Percentiles rank a stretch among this genome's conserved stretches.
phyloP scores from a whole-genome alignment of 2,329 filamentous ascomycete species.

The Stenocarpella maydis region DNA sequence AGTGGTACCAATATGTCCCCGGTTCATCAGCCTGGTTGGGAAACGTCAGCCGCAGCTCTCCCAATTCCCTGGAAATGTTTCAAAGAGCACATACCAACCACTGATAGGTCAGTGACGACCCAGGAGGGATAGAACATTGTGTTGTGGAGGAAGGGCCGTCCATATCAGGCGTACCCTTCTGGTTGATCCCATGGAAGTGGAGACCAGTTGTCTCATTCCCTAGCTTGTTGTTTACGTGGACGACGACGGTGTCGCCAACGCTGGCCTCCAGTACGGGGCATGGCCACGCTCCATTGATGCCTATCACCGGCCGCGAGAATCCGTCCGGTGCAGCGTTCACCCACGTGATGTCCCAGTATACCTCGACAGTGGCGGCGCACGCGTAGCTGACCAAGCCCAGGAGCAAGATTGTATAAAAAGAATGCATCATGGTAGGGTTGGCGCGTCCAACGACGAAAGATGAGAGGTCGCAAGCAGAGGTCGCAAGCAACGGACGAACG shows the following conservation, averaged over 20 bases:
- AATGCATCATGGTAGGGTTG: slow-evolving; percentile 23
- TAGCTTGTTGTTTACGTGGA: slow-evolving; percentile 59
- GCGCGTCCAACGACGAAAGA: neutral
- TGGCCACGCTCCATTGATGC: slow-evolving; percentile 70
- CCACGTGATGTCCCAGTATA: slow-evolving; percentile 52
- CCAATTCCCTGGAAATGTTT: neutral
- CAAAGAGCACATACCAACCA: slow-evolving; percentile 51
- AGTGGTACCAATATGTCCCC: slow-evolving; percentile 66
- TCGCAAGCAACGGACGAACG: neutral
- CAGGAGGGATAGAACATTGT: slow-evolving; percentile 63
- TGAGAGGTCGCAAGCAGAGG: neutral
- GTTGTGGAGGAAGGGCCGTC: slow-evolving; percentile 65
- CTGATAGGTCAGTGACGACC: slow-evolving; percentile 60
- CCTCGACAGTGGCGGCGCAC: slow-evolving; percentile 45
- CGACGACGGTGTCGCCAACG: slow-evolving; percentile 58
- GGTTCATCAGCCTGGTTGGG: slow-evolving; percentile 47
- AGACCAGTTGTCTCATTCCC: slow-evolving; percentile 61
- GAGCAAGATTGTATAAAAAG: neutral
- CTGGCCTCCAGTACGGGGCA: slow-evolving; percentile 62
- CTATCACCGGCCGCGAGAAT: slow-evolving; percentile 49
- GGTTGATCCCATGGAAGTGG: slow-evolving; percentile 67
- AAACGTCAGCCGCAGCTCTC: slow-evolving; percentile 16
- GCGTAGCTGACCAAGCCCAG: slow-evolving; percentile 39
- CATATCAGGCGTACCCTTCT: slow-evolving; percentile 61
- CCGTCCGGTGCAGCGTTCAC: slow-evolving; percentile 50